phyloP scores from a whole-genome alignment of 2,329 filamentous ascomycete genomes.

The Fusarium setosum region DNA sequence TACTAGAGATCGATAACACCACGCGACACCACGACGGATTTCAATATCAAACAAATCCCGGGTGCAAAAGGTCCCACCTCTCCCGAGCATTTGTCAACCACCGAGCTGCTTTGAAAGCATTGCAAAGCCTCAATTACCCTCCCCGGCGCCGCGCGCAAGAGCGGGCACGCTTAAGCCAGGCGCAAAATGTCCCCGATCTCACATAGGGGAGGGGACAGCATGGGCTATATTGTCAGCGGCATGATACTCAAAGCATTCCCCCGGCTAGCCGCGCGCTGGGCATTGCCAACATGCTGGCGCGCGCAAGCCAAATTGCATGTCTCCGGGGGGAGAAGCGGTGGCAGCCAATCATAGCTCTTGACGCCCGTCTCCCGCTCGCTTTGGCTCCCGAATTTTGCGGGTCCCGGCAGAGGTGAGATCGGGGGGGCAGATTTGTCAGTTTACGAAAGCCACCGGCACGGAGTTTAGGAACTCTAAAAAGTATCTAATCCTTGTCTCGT shows the following conservation, averaged over 20 bases:
- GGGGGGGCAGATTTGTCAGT: background rate
- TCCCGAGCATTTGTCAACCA: background rate
- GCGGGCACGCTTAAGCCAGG: background rate
- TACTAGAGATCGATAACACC: too few relatives aligned
- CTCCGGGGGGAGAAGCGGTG: background rate
- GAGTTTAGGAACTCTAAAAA: background rate
- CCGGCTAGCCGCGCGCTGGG: constrained; percentile 9
- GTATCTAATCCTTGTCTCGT: background rate
- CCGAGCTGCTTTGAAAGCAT: background rate
- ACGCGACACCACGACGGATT: background rate
- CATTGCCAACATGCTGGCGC: too few relatives aligned
- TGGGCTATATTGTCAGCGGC: background rate
- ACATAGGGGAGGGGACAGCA: background rate
- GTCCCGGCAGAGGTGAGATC: background rate
- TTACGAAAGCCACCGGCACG: background rate
- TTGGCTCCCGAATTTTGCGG: background rate
- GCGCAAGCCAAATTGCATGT: too few relatives aligned
- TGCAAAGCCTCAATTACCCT: constrained; percentile 6
- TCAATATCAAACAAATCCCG: background rate
- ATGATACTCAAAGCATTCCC: background rate
- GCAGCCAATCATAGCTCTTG: background rate
- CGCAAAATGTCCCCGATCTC: background rate
- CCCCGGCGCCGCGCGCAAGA: background rate
- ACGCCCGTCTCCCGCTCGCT: background rate
- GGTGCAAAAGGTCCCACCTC: background rate